Conservation (phyloP, 2,329 filamentous ascomycete species). For the Leptodontidium sp. region DNA sequence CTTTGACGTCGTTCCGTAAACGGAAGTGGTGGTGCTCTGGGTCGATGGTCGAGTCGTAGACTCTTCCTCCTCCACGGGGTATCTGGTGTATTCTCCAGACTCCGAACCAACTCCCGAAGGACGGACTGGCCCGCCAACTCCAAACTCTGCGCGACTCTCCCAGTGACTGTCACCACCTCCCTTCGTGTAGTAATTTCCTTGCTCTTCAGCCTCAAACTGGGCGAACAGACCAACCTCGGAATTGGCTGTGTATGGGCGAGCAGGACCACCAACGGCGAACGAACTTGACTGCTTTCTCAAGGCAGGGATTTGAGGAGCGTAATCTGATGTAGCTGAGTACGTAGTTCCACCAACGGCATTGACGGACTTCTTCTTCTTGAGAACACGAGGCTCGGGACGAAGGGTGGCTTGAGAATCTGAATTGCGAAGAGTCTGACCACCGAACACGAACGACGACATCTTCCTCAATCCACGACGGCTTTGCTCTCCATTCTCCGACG, state of each 20-base stretch:
- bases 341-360: neutral
- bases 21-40: neutral
- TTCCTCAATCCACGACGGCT: neutral
- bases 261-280: neutral
- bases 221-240: neutral
- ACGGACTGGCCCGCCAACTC: neutral
- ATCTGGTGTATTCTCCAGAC: conserved; percentile 3
- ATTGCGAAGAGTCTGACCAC: neutral
- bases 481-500: no score
- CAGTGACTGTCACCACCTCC: neutral
- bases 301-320: neutral
- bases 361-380: conserved; percentile 10
- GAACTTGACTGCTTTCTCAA: neutral
- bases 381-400: neutral
- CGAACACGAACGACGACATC: neutral
- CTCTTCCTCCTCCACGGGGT: neutral
- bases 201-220: conserved; percentile 1
- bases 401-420: conserved; percentile 8
- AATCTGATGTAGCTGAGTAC: neutral
- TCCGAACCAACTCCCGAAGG: neutral
- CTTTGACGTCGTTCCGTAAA: no score
- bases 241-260: neutral
- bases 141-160: neutral
- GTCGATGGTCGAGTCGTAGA: neutral
- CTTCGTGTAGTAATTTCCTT: neutral